Evolutionary conservation across 1,284 basidiomycete genomes (phyloP), one percentile per base, ranked within the genome.

Genomic region (Pyrrhoderma lamaoense): DNA sequence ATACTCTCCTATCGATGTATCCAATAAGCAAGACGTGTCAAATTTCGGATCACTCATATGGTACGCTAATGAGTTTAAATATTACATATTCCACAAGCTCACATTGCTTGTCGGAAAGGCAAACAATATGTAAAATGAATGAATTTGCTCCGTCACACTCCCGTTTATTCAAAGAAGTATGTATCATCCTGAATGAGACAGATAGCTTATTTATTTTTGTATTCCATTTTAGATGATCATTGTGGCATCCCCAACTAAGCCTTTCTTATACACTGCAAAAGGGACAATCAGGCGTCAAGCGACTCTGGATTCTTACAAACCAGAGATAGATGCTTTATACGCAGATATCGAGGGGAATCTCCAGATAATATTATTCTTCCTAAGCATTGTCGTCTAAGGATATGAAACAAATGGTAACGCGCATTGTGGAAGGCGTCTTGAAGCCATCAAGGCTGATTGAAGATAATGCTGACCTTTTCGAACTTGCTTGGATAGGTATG

Each of bases 401-500:
- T 27, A 19, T 14, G 23, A 35, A 19, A 2, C 43, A 47, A 2
- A 57, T 59, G 44, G 52, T 60, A 22, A 22, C 47, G 14, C 13
- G 19, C 5, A 45, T 61, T 9, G 50, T 61, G 14, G 46, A 47
- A 27, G 51, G 52, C 9, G 44, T 23, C 11, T 36, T 19, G 9
- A 23, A 31, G 8, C 19, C 16, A 13, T 31, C 27, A 31, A 31
- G 11, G 27, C 7, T 5, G 11, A 39, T 57, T 14, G 11, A 31
- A 5, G 67, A 70, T 45, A 52, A 59, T 14, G 66, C 60, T 11
- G 71, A 75, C 49, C 55, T 74, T 3, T 74, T 75, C 58, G 62
- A 66, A 18, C 58, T 62, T 22, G 72, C 3, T 69, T 68, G 49
- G 72, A 74, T 55, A 73, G 71, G 72, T 72, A 44, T n/a, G 58